Evolutionary conservation across 169 alveolate species (phyloP).

Genomic region (Blepharisma undulans): DNA sequence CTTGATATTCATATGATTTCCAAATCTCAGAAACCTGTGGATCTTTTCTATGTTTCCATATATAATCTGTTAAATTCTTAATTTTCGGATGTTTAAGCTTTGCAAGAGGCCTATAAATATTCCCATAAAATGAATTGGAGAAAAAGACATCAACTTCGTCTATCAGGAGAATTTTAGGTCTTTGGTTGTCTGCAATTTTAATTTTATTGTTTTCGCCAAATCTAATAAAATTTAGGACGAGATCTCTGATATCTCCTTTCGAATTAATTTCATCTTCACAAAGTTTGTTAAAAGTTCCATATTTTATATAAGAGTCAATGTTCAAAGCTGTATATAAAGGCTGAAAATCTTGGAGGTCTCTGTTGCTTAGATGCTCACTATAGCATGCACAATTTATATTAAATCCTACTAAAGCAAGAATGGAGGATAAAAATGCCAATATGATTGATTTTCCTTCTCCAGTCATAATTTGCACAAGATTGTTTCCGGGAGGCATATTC

Average conservation of each 20-base stretch:
- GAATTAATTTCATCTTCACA: not conserved
- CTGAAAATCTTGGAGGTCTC: not conserved
- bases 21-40: not conserved
- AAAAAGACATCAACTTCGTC: not conserved
- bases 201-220: too few relatives aligned
- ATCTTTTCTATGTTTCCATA: not conserved
- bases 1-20: not conserved
- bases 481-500: too few relatives aligned
- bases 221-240: too few relatives aligned
- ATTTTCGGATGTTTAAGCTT: not conserved
- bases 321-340: not conserved
- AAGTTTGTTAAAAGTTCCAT: not conserved
- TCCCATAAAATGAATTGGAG: not conserved
- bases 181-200: too few relatives aligned
- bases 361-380: not conserved
- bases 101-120: not conserved
- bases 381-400: not conserved
- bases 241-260: not conserved
- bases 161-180: not conserved
- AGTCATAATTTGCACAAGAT: not conserved
- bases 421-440: not conserved
- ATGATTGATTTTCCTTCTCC: not conserved
- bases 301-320: too few relatives aligned
- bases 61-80: not conserved
- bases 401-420: not conserved